Base-by-base conservation (phyloP, 2,329 filamentous ascomycete species). In the Alternaria brassicicola region DNA sequence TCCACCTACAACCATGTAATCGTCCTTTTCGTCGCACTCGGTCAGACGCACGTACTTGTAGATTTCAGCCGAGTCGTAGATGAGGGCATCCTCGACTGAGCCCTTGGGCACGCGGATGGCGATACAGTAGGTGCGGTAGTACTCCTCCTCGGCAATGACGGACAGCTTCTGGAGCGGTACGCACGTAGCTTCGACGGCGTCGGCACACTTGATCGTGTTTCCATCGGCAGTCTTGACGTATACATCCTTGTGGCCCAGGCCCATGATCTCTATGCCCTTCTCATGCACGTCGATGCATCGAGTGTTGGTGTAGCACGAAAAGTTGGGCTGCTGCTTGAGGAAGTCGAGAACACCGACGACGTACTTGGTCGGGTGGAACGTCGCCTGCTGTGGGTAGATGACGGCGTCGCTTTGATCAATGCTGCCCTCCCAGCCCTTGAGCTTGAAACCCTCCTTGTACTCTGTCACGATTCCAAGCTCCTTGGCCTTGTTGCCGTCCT, bases 311-410 rank as follows among this genome's bases (percentile, higher is more conserved):
- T 79, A 86, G 71, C 82, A 85, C 31, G 76, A 70, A 68, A 87
- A 87, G 69, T 84, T 82, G 7, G 78, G 76, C 63, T 86, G 83
- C 17, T 80, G 57, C 28, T 78, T 74, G 17, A 87, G 78, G 77
- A 82, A 86, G 7, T 78, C 75, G 3, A 87, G 75, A 1, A 87
- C 68, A 6, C 83, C 84, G 35, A 80, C 73, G 1, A 86, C 71
- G 63, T 87, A 87, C 62, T 81, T 82, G 3, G 84, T 87, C 0
- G 84, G 84, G 54, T 86, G 84, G 67, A 86, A 86, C 0, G 83
- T 81, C 0, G 83, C 84, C 63, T 87, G 84, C 15, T 78, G 71
- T 2, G 67, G 54, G 51, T 80, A 81, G 4, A 86, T 68, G 3
- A 79, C 78, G 2, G 80, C 84, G 52, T 80, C 83, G 31, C 83